Conservation (phyloP, 352 stramenopile genomes). For the Elongisporangium prolatum region DNA sequence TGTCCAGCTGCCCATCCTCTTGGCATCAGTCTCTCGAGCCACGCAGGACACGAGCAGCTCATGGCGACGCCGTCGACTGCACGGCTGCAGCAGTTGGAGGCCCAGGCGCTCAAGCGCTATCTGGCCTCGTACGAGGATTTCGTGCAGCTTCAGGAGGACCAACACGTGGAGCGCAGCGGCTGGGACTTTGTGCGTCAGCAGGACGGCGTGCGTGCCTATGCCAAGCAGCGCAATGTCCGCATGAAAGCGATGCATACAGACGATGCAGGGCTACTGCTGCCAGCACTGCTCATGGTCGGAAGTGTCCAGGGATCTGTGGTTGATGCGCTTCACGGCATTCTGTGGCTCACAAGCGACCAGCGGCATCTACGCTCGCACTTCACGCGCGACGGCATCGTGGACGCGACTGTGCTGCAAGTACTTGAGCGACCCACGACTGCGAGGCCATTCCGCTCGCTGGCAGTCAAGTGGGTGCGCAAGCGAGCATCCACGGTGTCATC, state of each 20-base stretch:
- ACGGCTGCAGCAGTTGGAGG: conserved; percentile 33
- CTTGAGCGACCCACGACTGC: conserved; percentile 23
- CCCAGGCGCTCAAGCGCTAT: conserved; percentile 43
- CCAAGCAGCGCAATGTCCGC: not conserved
- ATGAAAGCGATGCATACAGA: conserved; percentile 4
- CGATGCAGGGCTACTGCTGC: conserved; percentile 14
- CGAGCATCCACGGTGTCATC: conserved; percentile 24
- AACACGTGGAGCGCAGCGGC: conserved; percentile 1
- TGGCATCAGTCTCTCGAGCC: not conserved
- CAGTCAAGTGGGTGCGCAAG: conserved; percentile 41
- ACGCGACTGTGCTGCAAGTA: conserved; percentile 35
- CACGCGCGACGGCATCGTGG: conserved; percentile 30
- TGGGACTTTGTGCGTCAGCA: conserved; percentile 50
- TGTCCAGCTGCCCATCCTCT: not conserved
- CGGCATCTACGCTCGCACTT: conserved; percentile 24
- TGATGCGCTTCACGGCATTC: conserved; percentile 39
- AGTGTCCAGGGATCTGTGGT: conserved; percentile 34
- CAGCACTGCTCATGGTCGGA: conserved; percentile 29
- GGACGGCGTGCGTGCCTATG: conserved; percentile 23
- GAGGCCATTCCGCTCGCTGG: conserved; percentile 37
- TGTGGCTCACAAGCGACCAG: conserved; percentile 31
- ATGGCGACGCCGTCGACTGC: not conserved
- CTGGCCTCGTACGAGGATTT: conserved; percentile 47
- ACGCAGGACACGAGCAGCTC: not conserved
- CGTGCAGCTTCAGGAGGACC: conserved; percentile 8